Percentiles rank a stretch among this genome's conserved stretches.
Evolutionary conservation across 2,329 filamentous ascomycete species (phyloP).

Genomic region (Domatiomyces globalis): DNA sequence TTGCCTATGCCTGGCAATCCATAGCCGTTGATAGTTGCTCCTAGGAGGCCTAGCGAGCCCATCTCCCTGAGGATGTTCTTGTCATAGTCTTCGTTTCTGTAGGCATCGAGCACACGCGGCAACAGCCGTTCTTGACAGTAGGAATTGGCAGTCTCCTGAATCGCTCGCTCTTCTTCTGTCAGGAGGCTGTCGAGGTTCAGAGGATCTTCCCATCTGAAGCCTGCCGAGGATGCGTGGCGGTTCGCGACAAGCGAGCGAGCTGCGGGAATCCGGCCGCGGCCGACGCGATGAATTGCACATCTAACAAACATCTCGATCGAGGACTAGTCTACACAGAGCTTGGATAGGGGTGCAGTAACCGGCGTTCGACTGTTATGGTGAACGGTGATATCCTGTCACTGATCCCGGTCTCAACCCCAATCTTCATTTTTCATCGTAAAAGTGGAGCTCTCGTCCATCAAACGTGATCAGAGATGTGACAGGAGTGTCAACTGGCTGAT

Average conservation of each 20-base stretch:
- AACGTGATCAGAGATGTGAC: no score
- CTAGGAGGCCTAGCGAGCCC: slow-evolving; percentile 79
- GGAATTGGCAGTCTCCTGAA: slow-evolving; percentile 76
- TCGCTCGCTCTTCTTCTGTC: slow-evolving; percentile 81
- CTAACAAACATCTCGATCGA: slow-evolving; percentile 10
- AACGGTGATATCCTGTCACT: background rate
- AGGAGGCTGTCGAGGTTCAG: slow-evolving; percentile 58
- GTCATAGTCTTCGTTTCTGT: slow-evolving; percentile 77
- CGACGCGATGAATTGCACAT: slow-evolving; percentile 10
- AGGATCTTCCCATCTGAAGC: slow-evolving; percentile 88
- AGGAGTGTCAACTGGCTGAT: no score
- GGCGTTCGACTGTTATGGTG: background rate
- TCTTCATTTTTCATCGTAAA: no score
- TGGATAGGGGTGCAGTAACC: no score
- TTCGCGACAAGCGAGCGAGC: slow-evolving; percentile 2
- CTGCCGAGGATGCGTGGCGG: slow-evolving; percentile 18
- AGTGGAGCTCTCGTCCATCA: no score
- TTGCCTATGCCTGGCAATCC: slow-evolving; percentile 78
- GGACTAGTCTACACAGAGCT: background rate
- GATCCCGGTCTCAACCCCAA: no score
- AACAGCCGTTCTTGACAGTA: slow-evolving; percentile 86
- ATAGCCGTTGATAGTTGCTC: slow-evolving; percentile 74
- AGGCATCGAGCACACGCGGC: slow-evolving; percentile 75
- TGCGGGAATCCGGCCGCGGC: slow-evolving; percentile 4
- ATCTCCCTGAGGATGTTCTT: slow-evolving; percentile 75